These are phyloP conservation scores for Scheffersomyces cryptocercus DNA, from an alignment of 1,139 yeast genomes.

Conservation along the genomic window DNA sequence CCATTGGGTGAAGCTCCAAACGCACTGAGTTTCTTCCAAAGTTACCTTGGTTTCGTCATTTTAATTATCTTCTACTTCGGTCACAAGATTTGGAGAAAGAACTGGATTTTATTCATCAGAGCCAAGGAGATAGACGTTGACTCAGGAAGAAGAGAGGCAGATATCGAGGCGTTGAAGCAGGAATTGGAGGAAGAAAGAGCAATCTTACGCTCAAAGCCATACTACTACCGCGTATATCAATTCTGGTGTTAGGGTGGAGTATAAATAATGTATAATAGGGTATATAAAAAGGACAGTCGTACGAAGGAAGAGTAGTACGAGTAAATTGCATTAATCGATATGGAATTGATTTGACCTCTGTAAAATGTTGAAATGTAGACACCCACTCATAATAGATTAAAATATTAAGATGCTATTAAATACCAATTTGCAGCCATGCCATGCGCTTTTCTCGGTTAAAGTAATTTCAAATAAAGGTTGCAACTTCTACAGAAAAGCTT, in stretches of 20 bases:
- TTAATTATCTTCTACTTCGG: constrained; percentile 38
- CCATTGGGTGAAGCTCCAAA: constrained; percentile 38
- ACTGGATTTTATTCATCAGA: constrained; percentile 40
- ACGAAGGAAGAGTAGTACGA: too few relatives aligned
- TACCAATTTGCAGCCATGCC: too few relatives aligned
- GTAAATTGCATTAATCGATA: too few relatives aligned
- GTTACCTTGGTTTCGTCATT: constrained; percentile 41
- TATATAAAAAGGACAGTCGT: too few relatives aligned
- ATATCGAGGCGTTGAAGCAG: constrained; percentile 63
- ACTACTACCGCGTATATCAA: constrained; percentile 50
- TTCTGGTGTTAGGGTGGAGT: constrained; percentile 51
- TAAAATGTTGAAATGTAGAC: too few relatives aligned
- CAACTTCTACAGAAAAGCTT: too few relatives aligned
- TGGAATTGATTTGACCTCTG: too few relatives aligned
- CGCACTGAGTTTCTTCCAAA: constrained; percentile 36
- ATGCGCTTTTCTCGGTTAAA: too few relatives aligned
- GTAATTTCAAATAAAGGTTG: too few relatives aligned
- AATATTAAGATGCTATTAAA: too few relatives aligned
- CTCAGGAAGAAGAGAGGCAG: constrained; percentile 69
- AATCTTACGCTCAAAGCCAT: constrained; percentile 50
- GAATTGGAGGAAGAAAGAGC: constrained; percentile 66
- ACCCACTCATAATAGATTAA: too few relatives aligned
- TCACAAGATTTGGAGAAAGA: constrained; percentile 43
- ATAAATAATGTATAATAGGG: too few relatives aligned
- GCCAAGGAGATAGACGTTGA: constrained; percentile 62